phyloP scores from a whole-genome alignment of 2,329 filamentous ascomycete genomes.

The Chaetomium olivaceum region DNA sequence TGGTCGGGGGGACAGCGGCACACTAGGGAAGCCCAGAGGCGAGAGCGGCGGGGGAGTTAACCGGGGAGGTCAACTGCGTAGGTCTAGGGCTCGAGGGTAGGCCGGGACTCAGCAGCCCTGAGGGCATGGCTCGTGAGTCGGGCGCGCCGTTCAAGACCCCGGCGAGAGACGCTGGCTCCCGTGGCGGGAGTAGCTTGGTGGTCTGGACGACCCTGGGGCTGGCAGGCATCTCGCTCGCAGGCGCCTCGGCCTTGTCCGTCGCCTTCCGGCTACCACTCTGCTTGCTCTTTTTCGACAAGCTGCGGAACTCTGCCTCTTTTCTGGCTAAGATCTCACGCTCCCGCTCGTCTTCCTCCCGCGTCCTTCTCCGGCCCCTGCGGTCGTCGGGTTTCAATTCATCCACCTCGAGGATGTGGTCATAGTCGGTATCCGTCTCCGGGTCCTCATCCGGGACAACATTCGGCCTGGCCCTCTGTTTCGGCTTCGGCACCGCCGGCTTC shows the following conservation, averaged over 20 bases:
- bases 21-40: constrained; percentile 51
- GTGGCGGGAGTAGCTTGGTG: constrained; percentile 39
- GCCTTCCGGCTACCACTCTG: constrained; percentile 51
- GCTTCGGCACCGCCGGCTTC: constrained; percentile 26
- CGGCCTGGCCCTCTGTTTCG: constrained; percentile 31
- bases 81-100: constrained; percentile 63
- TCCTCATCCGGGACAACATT: constrained; percentile 53
- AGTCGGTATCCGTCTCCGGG: constrained; percentile 72
- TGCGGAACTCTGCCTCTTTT: constrained; percentile 69
- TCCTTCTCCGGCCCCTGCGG: constrained; percentile 75
- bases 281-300: constrained; percentile 72
- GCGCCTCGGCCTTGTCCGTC: constrained; percentile 45
- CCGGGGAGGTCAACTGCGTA: constrained; percentile 51
- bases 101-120: constrained; percentile 58
- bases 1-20: constrained; percentile 66
- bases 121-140: constrained; percentile 32
- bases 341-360: constrained; percentile 82
- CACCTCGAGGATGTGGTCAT: constrained; percentile 74
- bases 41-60: constrained; percentile 70
- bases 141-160: constrained; percentile 48
- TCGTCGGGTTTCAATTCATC: constrained; percentile 59
- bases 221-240: constrained; percentile 40
- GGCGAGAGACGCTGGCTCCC: constrained; percentile 52
- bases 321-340: constrained; percentile 69
- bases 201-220: constrained; percentile 41